phyloP scores from a whole-genome alignment of 352 stramenopile genomes.

The Halophytophthora polymorphica region DNA sequence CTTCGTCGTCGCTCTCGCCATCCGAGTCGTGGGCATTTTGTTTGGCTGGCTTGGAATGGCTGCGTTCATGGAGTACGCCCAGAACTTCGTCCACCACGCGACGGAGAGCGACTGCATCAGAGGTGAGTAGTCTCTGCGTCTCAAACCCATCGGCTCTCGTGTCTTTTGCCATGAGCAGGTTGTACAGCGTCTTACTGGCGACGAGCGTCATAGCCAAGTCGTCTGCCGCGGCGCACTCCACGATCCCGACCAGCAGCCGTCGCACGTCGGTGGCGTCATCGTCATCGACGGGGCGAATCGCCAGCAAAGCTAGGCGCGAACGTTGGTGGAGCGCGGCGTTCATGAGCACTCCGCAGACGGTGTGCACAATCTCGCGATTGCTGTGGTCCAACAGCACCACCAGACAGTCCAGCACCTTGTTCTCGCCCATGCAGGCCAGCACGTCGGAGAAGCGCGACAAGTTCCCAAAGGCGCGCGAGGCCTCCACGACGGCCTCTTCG shows the following conservation, averaged over 20 bases:
- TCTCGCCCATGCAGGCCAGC: constrained; percentile 40
- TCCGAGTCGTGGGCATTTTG: not conserved
- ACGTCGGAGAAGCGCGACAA: constrained; percentile 75
- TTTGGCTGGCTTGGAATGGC: not conserved
- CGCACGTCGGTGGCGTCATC: constrained; percentile 33
- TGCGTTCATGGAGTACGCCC: constrained; percentile 12
- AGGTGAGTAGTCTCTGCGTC: not conserved
- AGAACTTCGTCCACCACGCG: constrained; percentile 30
- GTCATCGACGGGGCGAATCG: constrained; percentile 19
- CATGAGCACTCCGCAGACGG: constrained; percentile 79
- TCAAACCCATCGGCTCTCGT: not conserved
- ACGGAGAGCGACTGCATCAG: constrained; percentile 16
- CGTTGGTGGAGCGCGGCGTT: constrained; percentile 64
- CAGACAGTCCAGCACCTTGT: constrained; percentile 65
- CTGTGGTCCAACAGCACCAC: constrained; percentile 78
- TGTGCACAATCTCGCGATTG: constrained; percentile 78
- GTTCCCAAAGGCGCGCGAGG: constrained; percentile 82
- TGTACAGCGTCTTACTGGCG: constrained; percentile 82
- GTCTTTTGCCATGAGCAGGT: constrained; percentile 52
- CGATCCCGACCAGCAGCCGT: constrained; percentile 37
- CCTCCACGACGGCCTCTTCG: constrained; percentile 82
- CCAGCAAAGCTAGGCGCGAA: constrained; percentile 32
- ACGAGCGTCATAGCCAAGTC: constrained; percentile 76
- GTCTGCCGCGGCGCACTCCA: constrained; percentile 54
- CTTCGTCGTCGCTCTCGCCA: constrained; percentile 9